Percentiles rank a stretch among this genome's conserved stretches.
Conservation (phyloP, 208 protist species). For the Wallacemonas rigidus region DNA sequence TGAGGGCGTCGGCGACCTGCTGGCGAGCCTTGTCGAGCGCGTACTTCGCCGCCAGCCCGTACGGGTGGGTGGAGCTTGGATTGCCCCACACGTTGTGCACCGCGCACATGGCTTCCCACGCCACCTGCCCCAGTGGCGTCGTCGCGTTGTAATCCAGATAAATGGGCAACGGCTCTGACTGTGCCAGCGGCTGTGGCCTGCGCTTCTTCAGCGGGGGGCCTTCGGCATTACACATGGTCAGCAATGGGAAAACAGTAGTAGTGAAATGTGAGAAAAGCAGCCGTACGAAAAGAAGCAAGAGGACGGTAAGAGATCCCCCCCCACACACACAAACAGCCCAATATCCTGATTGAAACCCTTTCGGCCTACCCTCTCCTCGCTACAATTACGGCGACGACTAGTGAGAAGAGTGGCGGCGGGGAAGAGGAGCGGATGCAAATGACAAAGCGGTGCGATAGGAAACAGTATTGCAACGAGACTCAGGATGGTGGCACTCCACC, state of each 20-base stretch:
- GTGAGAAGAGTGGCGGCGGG: too few species aligned
- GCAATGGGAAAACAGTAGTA: background rate
- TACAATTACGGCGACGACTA: too few species aligned
- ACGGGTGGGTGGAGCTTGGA: conserved; percentile 86
- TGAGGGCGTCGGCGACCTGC: conserved; percentile 53
- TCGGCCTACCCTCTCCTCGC: too few species aligned
- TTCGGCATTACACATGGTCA: conserved; percentile 66
- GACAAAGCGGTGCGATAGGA: too few species aligned
- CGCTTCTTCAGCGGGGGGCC: conserved; percentile 67
- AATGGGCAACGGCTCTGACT: conserved; percentile 71
- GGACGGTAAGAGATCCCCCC: background rate
- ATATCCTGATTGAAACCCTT: too few species aligned
- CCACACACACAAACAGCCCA: too few species aligned
- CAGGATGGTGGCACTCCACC: too few species aligned
- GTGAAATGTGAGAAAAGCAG: background rate
- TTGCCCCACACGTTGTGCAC: conserved; percentile 87
- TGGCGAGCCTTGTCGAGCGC: conserved; percentile 75
- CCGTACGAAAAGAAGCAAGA: background rate
- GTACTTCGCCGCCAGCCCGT: conserved; percentile 82
- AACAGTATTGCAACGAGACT: too few species aligned
- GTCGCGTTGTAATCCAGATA: conserved; percentile 96
- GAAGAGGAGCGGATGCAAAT: too few species aligned
- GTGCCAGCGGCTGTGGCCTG: conserved; percentile 51
- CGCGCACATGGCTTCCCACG: conserved; percentile 68
- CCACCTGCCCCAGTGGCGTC: conserved; percentile 85